Base-by-base conservation (phyloP, 2,329 filamentous ascomycete genomes). In the Fusarium praegraminearum region DNA sequence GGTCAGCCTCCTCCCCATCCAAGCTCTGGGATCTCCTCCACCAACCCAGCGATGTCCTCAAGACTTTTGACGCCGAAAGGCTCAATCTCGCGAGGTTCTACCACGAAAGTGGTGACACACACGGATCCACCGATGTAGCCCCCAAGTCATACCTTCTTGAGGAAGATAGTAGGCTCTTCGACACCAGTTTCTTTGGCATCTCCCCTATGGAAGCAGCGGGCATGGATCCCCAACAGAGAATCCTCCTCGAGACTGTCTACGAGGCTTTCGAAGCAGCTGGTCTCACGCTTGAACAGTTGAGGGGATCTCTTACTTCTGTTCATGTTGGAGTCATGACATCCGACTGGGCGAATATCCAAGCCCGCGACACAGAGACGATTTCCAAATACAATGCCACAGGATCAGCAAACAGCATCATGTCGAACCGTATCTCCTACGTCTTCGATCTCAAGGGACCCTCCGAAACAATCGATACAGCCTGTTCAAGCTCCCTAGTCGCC, bases 1-100 rank as follows among this genome's bases (percentile, higher is more conserved):
- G 59, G 2, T 15, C 38, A 2, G 53, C 45, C 1, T 60, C 40
- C 28, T 52, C 59, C 16, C 56, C 59, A 10, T 62, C 59, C 7
- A 62, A 62, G 35, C 56, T 62, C 13, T 62, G 59, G 59, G 56
- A 61, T 5, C 56, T 62, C 26, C 55, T 62, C 11, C 35, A 13
- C 26, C 35, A 49, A 35, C 58, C 56, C 18, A 26, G 45, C 16
- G 59, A 62, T 40, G 38, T 61, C 6, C 26, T 53, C n/a, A 47
- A 53, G 22, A 35, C 36, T 2, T 43, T 62, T 36, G 45, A 47
- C 5, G 40, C 45, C 2, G 45, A 47, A 44, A 47, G 58, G 26
- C 49, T 62, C 58, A 62, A 62, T 28, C 38, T 62, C 15, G 44
- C 50, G 3, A 44, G 44, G 5, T 62, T 62, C 26, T 62, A 62